Percentiles rank a stretch among this genome's conserved stretches.
These are phyloP conservation scores for Colletotrichum sojae DNA, from an alignment of 2,329 filamentous ascomycete genomes.

Conservation along the genomic window DNA sequence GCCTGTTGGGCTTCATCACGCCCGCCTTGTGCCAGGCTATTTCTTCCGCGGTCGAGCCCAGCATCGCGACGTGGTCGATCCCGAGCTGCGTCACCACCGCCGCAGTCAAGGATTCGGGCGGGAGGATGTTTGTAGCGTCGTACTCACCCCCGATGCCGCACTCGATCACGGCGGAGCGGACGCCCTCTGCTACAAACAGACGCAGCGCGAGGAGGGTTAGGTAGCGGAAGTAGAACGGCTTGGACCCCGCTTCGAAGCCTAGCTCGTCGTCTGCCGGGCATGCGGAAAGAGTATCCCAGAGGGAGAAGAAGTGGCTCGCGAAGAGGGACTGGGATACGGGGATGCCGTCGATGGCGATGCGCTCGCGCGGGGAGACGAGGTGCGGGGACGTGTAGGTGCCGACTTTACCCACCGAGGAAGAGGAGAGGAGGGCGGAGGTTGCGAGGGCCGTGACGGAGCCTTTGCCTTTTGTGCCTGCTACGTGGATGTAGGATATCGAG, in stretches of 20 bases:
- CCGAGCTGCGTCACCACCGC: slow-evolving; percentile 76
- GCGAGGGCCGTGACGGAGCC: slow-evolving; percentile 75
- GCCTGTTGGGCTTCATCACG: slow-evolving; percentile 73
- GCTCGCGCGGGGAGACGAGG: slow-evolving; percentile 76
- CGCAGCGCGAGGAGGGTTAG: slow-evolving; percentile 78
- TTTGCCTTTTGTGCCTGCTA: slow-evolving; percentile 84
- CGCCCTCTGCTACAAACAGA: slow-evolving; percentile 73
- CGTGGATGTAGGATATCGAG: slow-evolving; percentile 63
- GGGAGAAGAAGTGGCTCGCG: slow-evolving; percentile 76
- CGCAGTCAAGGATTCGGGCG: slow-evolving; percentile 63
- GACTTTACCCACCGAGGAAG: slow-evolving; percentile 56
- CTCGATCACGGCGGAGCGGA: slow-evolving; percentile 76
- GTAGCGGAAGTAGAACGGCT: slow-evolving; percentile 72
- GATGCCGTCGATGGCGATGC: slow-evolving; percentile 73
- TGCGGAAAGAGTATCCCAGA: slow-evolving; percentile 71
- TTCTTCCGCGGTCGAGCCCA: slow-evolving; percentile 74
- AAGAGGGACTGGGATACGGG: slow-evolving; percentile 73
- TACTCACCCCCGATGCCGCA: slow-evolving; percentile 77
- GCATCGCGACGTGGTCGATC: slow-evolving; percentile 76
- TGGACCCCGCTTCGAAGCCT: slow-evolving; percentile 51
- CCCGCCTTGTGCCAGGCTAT: slow-evolving; percentile 84
- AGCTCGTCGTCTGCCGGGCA: slow-evolving; percentile 48
- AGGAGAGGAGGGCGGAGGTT: slow-evolving; percentile 58
- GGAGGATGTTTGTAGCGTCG: slow-evolving; percentile 77
- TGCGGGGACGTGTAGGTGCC: slow-evolving; percentile 87